A percentile compares a stretch with the other conserved stretches of the same genome.
Evolutionary conservation across 169 alveolate species (phyloP).

Genomic region (Cryptosporidium parvum): DNA sequence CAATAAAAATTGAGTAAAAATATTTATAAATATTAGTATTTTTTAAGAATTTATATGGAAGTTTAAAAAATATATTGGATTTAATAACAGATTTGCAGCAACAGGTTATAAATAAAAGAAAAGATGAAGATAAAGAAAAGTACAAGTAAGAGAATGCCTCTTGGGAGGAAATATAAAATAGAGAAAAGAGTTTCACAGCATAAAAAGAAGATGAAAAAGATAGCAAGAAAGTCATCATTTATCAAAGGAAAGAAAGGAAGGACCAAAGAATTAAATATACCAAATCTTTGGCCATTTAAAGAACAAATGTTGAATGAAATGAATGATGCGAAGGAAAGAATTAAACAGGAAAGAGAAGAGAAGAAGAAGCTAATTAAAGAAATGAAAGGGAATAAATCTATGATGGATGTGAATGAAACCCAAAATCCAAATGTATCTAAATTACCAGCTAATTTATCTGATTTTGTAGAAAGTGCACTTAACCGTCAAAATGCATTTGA

Average conservation of each 20-base stretch:
- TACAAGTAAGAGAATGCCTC: conserved; percentile 80
- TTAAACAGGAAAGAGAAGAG: conserved; percentile 77
- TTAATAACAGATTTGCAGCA: background rate
- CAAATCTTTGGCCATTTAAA: conserved; percentile 88
- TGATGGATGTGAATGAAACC: conserved; percentile 10
- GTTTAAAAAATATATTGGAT: background rate
- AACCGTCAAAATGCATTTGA: conserved; percentile 57
- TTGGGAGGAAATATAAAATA: conserved; percentile 83
- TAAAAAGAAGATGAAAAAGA: conserved; percentile 85
- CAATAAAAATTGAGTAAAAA: background rate
- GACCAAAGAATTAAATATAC: conserved; percentile 85
- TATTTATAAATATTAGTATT: background rate
- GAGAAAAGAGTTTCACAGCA: conserved; percentile 88
- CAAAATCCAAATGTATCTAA: conserved; percentile 37
- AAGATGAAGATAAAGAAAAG: conserved; percentile 77
- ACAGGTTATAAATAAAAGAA: background rate
- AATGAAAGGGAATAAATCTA: conserved; percentile 14
- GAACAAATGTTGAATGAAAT: conserved; percentile 78
- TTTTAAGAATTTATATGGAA: background rate
- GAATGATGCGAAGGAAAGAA: conserved; percentile 79
- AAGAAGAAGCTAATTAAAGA: conserved; percentile 79
- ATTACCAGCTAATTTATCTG: conserved; percentile 1
- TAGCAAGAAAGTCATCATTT: conserved; percentile 83
- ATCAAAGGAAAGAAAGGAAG: conserved; percentile 60
- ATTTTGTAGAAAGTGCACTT: conserved; percentile 30